Conservation (phyloP, 495 filamentous ascomycete species). For the Hyaloscypha hepaticicola region DNA sequence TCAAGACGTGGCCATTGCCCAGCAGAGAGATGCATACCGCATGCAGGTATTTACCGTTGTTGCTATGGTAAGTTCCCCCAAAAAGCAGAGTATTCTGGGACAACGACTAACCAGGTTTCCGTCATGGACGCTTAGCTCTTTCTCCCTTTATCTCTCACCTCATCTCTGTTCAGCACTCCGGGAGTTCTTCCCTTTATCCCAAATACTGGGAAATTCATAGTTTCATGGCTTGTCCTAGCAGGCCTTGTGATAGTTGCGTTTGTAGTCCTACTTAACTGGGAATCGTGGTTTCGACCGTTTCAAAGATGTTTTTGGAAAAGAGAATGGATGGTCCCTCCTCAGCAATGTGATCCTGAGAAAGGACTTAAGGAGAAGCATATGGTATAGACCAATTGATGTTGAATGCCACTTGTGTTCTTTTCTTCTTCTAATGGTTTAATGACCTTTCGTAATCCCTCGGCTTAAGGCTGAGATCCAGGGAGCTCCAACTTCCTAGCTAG, state of each 20-base stretch:
- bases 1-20: not conserved
- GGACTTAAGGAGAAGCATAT: too few relatives aligned
- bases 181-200: conserved; percentile 9
- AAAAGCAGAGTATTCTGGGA: not conserved
- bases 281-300: not conserved
- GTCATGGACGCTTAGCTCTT: not conserved
- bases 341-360: too few relatives aligned
- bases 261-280: not conserved
- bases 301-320: not conserved
- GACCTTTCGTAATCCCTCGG: too few relatives aligned
- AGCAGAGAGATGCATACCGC: not conserved
- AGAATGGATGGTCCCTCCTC: too few relatives aligned
- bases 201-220: not conserved
- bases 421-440: too few relatives aligned
- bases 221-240: not conserved
- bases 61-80: not conserved
- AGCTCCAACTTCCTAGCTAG: too few relatives aligned
- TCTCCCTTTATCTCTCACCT: not conserved
- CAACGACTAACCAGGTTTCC: not conserved
- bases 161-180: not conserved
- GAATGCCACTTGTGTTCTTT: too few relatives aligned
- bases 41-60: conserved; percentile 1
- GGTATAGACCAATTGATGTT: too few relatives aligned
- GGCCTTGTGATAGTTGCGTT: not conserved
- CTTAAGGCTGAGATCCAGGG: too few relatives aligned